Evolutionary conservation across 768 basidiomycete genomes (phyloP), one percentile per base, ranked within the genome.

Genomic region (Mycena latifolia): DNA sequence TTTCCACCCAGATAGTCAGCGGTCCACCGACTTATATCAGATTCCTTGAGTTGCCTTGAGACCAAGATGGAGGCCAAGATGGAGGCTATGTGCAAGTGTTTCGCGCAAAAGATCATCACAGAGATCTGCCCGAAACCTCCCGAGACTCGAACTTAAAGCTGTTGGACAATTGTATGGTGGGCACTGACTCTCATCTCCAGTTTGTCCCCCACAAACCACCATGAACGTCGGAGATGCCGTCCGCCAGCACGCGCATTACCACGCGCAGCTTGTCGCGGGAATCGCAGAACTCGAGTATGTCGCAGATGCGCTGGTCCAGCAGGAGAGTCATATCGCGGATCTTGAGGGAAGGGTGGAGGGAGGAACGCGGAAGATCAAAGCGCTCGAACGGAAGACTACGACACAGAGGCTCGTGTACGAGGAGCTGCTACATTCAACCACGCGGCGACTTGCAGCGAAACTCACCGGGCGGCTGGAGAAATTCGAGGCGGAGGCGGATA

Each of bases 381-480:
- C 67, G 27, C 72, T 82, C 22, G 72, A 73, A 12, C 73, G 76
- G 59, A 79, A 77, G 63, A 85, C 84, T 20, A 81, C 76, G 67
- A 85, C 84, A 66, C 82, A 84, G n/a, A n/a, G n/a, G n/a, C n/a
- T 67, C 67, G 81, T 52, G 81, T 81, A 69, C n/a, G n/a, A n/a
- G n/a, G n/a, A n/a, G n/a, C n/a, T n/a, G n/a, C n/a, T n/a, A n/a
- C n/a, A n/a, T n/a, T n/a, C 82, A 22, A 80, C 80, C 11, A 72
- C 79, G 17, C 69, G 77, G 39, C 70, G 80, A 62, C 72, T 83
- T 17, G 79, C 82, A 0, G 78, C 80, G 55, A 81, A 77, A 68
- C 55, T 84, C 18, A 74, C 80, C 5, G 83, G 84, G 5, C 77
- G 79, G 63, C 79, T 75, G 65, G 81, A 81, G 46, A 78, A 82